Conservation (phyloP, 208 protist genomes). For the Crithidia expoeki region DNA sequence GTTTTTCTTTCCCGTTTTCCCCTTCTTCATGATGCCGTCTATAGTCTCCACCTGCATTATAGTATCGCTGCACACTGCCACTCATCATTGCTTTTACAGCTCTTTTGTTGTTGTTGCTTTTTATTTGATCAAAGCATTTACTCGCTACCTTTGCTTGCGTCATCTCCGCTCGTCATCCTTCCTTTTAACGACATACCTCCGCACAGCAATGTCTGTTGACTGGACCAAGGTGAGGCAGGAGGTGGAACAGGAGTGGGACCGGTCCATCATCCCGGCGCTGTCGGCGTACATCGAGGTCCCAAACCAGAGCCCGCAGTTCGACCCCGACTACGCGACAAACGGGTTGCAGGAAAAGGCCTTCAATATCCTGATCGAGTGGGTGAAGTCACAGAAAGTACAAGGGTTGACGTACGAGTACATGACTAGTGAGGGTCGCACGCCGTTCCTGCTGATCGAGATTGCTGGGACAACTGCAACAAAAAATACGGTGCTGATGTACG, state of each 20-base stretch:
- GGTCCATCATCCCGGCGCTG: constrained; percentile 76
- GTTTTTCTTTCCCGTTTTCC: background rate
- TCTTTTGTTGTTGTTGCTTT: no score
- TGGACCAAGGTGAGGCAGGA: constrained; percentile 56
- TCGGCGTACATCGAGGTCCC: constrained; percentile 92
- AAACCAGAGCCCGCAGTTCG: constrained; percentile 94
- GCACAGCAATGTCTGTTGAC: constrained; percentile 23
- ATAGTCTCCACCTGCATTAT: no score
- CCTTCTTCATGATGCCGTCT: no score
- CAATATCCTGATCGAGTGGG: constrained; percentile 84
- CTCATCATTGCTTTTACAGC: no score
- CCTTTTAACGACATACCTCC: background rate
- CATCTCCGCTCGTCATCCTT: no score
- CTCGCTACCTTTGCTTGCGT: no score
- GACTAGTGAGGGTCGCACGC: constrained; percentile 71
- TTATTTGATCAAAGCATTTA: background rate
- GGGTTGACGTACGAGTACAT: constrained; percentile 83
- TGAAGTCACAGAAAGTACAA: constrained; percentile 76
- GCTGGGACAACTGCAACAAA: constrained; percentile 53
- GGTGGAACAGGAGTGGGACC: constrained; percentile 86
- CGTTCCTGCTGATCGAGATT: constrained; percentile 88
- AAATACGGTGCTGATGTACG: constrained; percentile 94
- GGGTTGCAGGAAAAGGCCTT: constrained; percentile 89
- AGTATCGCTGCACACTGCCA: no score
- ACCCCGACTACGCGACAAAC: constrained; percentile 87